Conservation (phyloP, 2,329 filamentous ascomycete species). For the Aspergillus aculeatus region DNA sequence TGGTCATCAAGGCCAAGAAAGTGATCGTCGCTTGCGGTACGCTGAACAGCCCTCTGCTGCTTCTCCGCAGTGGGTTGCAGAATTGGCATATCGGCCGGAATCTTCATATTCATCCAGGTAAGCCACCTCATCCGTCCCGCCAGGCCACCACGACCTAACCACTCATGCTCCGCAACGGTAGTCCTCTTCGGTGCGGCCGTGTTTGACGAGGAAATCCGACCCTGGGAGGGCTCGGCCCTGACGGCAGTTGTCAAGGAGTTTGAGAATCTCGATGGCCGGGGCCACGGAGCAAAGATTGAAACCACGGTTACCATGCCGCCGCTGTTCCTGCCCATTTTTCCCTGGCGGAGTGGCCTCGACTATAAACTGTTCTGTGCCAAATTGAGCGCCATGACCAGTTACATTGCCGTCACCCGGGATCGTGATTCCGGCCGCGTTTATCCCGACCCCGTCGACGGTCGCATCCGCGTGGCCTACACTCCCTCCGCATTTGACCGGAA, state of each 20-base stretch:
- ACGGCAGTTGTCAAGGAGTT: constrained; percentile 77
- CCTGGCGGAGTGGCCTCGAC: constrained; percentile 67
- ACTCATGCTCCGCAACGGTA: no score
- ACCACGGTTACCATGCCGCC: constrained; percentile 72
- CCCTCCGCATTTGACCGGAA: constrained; percentile 69
- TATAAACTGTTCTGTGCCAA: constrained; percentile 69
- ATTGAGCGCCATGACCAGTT: constrained; percentile 66
- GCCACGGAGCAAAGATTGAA: constrained; percentile 83
- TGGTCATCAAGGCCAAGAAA: constrained; percentile 74
- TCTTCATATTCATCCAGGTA: constrained; percentile 71
- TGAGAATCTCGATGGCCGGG: constrained; percentile 75
- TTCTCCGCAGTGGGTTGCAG: constrained; percentile 74
- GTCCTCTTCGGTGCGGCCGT: constrained; percentile 54
- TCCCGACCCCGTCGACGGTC: constrained; percentile 66
- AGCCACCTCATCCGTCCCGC: no score
- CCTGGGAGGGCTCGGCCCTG: constrained; percentile 75
- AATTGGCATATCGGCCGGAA: constrained; percentile 81
- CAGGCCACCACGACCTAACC: no score
- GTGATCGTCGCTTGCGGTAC: constrained; percentile 77
- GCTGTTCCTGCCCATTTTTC: constrained; percentile 59
- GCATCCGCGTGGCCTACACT: constrained; percentile 67
- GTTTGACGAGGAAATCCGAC: constrained; percentile 69
- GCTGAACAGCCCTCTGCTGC: constrained; percentile 71
- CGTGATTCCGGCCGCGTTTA: constrained; percentile 73
- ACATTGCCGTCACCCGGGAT: constrained; percentile 74